Percentiles rank a stretch among this genome's conserved stretches.
These are phyloP conservation scores for Pythium apleroticum DNA, from an alignment of 352 stramenopile genomes.

Conservation along the genomic window DNA sequence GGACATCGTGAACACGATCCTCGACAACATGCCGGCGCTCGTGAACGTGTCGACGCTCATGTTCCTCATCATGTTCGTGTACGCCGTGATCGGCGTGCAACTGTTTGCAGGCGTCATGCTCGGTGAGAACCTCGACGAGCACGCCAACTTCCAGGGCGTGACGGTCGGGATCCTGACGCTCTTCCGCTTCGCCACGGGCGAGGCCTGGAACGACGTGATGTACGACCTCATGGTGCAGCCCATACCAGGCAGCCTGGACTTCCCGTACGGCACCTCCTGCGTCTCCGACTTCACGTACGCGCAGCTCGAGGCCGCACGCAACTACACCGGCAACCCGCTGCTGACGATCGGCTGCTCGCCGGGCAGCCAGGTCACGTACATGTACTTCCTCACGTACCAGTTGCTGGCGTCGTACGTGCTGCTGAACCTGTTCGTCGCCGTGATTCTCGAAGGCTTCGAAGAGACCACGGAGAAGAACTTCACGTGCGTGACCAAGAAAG, in stretches of 20 bases:
- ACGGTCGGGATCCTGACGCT: constrained; percentile 52
- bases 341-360: constrained; percentile 47
- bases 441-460: constrained; percentile 79
- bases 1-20: constrained; percentile 65
- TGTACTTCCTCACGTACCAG: constrained; percentile 74
- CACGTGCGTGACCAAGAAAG: constrained; percentile 38
- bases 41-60: constrained; percentile 72
- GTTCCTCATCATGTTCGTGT: constrained; percentile 78
- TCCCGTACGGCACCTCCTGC: constrained; percentile 38
- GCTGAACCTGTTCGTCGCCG: constrained; percentile 78
- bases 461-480: constrained; percentile 49
- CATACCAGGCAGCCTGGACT: constrained; percentile 21
- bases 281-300: constrained; percentile 40
- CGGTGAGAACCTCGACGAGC: constrained; percentile 48
- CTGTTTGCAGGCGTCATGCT: constrained; percentile 61
- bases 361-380: constrained; percentile 39
- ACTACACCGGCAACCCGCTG: constrained; percentile 23
- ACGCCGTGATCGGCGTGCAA: constrained; percentile 74
- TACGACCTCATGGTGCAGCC: constrained; percentile 59
- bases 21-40: constrained; percentile 73
- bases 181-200: constrained; percentile 68
- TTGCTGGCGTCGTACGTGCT: constrained; percentile 67
- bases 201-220: constrained; percentile 83
- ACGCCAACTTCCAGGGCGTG: constrained; percentile 71
- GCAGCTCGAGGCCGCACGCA: constrained; percentile 29